phyloP scores from a whole-genome alignment of 768 basidiomycete species.

The Nevesoporus exiguus region DNA sequence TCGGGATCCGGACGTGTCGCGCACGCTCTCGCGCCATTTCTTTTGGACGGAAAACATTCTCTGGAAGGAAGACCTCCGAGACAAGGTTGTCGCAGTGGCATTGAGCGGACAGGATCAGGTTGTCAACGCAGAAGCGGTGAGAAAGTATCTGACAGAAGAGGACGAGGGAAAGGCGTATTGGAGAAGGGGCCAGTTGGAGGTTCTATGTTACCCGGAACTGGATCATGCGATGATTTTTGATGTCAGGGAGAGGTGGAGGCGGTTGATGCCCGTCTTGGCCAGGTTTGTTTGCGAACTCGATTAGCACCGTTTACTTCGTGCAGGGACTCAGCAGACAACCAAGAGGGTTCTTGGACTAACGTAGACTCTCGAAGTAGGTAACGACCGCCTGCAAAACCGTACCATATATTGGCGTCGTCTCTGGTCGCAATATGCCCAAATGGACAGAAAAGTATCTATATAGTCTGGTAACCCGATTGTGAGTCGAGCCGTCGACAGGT shows the following conservation, averaged over 20 bases:
- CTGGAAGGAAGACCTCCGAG: constrained; percentile 54
- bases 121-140: constrained; percentile 37
- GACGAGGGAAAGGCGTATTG: constrained; percentile 21
- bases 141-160: constrained; percentile 39
- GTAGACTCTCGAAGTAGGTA: too few species aligned
- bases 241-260: constrained; percentile 19
- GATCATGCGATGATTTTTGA: constrained; percentile 45
- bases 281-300: constrained; percentile 24
- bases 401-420: too few species aligned
- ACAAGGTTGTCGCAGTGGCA: constrained; percentile 32
- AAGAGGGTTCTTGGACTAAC: too few species aligned
- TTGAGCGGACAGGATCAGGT: constrained; percentile 42
- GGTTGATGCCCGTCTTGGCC: constrained; percentile 31
- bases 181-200: constrained; percentile 34
- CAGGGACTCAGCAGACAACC: too few species aligned
- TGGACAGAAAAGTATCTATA: too few species aligned
- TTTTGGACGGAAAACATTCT: constrained; percentile 64
- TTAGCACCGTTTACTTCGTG: not conserved
- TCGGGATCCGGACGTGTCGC: constrained; percentile 59
- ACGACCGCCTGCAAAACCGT: too few species aligned
- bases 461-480: too few species aligned
- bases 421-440: too few species aligned
- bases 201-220: constrained; percentile 36
- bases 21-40: constrained; percentile 56
- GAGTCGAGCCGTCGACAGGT: too few species aligned